phyloP scores from a whole-genome alignment of 2,329 filamentous ascomycete genomes.

The Penicillium sp. region DNA sequence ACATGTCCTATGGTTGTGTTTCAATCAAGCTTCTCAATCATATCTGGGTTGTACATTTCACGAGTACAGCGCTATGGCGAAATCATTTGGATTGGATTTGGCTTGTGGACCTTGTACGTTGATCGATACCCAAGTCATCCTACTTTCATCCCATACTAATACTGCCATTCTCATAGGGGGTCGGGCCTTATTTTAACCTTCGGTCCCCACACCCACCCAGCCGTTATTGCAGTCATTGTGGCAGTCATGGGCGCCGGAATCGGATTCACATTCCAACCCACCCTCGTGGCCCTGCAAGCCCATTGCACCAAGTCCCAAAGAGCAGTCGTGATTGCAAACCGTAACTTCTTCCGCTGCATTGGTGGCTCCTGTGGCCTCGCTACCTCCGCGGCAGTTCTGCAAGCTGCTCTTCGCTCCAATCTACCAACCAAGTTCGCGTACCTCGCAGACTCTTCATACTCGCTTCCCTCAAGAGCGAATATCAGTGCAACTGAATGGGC shows the following conservation, averaged over 20 bases:
- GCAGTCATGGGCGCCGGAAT: constrained; percentile 55
- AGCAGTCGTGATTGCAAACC: constrained; percentile 61
- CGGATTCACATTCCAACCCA: constrained; percentile 55
- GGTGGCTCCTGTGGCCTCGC: constrained; percentile 61
- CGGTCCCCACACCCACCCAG: constrained; percentile 46
- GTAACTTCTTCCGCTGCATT: constrained; percentile 62
- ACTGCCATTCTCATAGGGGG: constrained; percentile 34
- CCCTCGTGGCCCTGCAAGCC: constrained; percentile 59
- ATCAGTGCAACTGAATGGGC: constrained; percentile 38
- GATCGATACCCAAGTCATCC: background rate
- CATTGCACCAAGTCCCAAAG: constrained; percentile 58
- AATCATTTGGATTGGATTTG: constrained; percentile 54
- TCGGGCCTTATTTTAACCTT: constrained; percentile 56
- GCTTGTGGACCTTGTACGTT: constrained; percentile 49
- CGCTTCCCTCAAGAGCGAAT: constrained; percentile 29
- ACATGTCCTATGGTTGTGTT: constrained; percentile 52
- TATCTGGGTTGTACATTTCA: constrained; percentile 60
- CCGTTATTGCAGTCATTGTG: constrained; percentile 53
- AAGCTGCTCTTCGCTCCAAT: constrained; percentile 39
- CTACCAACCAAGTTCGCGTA: constrained; percentile 41
- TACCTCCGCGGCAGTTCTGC: constrained; percentile 55
- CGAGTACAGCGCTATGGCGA: constrained; percentile 58
- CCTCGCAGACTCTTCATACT: constrained; percentile 44
- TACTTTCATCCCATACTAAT: constrained; percentile 2
- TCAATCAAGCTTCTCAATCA: constrained; percentile 43